Evolutionary conservation across 768 basidiomycete genomes (phyloP), one percentile per base, ranked within the genome.

Genomic region (Lentinus brumalis): DNA sequence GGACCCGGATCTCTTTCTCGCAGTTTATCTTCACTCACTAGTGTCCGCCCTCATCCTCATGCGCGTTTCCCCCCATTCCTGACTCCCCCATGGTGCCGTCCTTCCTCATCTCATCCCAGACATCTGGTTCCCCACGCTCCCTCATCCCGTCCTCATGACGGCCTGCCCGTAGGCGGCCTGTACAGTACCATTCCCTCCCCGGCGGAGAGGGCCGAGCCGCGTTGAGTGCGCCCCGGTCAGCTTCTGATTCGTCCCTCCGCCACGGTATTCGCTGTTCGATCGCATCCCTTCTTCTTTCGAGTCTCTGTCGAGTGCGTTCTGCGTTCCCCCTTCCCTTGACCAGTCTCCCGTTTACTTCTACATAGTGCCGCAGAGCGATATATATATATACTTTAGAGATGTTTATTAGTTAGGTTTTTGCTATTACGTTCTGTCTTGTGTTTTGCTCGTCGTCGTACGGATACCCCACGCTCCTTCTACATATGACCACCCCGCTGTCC

Each of bases 381-480:
- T 26, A 26, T 26, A 26, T 44, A 47, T 53, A 26, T 56, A 56
- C 35, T 61, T 55, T 53, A 46, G 47, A 50, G 50, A 26, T 53
- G 39, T 52, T 39, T 52, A 50, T 50, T 35, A 35, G 7, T 35
- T 35, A 35, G 35, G 35, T 35, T 35, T 11, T 58, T 40, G 49
- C 45, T 30, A 50, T 52, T 54, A 54, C 59, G 21, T 26, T 26
- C 21, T 60, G 35, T 50, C 53, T 21, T 60, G 49, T 53, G 54
- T 56, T 46, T 60, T 45, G 50, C 41, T 55, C 54, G 46, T 29
- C 18, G 42, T 30, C 50, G 50, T 5, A 53, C 51, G 59, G 63
- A 64, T 64, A 64, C 63, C 63, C 55, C 59, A 64, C 63, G 52
- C 63, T 64, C 63, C 55, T 64, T 64, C 45, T n/a, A 32, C 57